Percentiles rank a stretch among this genome's conserved stretches.
Evolutionary conservation across 148 eudicot species (phyloP).

Genomic region (Rhododendron williamsianum): DNA sequence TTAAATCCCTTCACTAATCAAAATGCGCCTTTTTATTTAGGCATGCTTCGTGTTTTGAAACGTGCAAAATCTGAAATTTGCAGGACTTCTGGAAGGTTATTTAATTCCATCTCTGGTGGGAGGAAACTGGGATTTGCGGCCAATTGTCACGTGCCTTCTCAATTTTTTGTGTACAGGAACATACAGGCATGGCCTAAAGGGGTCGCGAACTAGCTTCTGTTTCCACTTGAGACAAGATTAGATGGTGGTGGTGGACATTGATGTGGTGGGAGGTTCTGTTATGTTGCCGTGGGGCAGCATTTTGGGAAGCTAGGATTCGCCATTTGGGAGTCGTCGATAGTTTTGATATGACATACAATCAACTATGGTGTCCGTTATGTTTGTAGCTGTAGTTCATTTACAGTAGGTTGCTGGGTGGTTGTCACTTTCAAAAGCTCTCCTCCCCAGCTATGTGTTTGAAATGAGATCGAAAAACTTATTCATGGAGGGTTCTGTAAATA

Average conservation of each 20-base stretch:
- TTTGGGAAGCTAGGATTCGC: not conserved
- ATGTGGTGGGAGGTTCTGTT: not conserved
- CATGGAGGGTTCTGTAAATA: too few species aligned
- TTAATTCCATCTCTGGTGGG: not conserved
- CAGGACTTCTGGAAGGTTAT: constrained; percentile 1
- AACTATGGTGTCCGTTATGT: not conserved
- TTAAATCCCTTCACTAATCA: not conserved
- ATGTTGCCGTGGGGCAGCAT: not conserved
- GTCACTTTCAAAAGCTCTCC: not conserved
- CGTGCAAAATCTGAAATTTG: constrained; percentile 4
- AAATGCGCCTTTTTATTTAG: not conserved
- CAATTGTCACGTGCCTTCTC: not conserved
- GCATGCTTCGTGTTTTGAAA: not conserved
- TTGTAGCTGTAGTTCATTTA: not conserved
- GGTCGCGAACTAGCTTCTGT: not conserved
- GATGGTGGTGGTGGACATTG: not conserved
- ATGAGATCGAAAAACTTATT: too few species aligned
- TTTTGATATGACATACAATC: not conserved
- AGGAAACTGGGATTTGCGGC: not conserved
- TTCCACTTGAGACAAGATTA: not conserved
- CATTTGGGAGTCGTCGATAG: not conserved
- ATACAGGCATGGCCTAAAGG: not conserved
- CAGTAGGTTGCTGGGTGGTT: not conserved
- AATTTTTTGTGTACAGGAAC: not conserved
- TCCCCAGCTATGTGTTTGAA: not conserved